phyloP scores from a whole-genome alignment of 106 monocot species.

The Dendrobium catenatum region DNA sequence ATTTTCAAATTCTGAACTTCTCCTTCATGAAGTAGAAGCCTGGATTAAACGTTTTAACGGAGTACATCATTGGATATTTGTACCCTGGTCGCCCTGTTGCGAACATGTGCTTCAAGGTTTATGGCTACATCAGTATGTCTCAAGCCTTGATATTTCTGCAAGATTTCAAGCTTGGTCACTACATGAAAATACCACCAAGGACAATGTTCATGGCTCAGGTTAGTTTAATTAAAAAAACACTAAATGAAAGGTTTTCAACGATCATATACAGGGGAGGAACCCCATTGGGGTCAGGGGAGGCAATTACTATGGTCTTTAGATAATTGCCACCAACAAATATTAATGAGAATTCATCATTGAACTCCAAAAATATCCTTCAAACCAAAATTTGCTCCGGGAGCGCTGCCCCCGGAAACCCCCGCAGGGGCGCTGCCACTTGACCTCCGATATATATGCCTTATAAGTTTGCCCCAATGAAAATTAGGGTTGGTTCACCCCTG shows the following conservation, averaged over 20 bases:
- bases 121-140: constrained; percentile 49
- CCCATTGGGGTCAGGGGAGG: too few species aligned
- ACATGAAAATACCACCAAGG: constrained; percentile 59
- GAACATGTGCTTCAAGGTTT: constrained; percentile 62
- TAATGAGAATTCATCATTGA: too few species aligned
- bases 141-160: constrained; percentile 44
- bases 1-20: not conserved
- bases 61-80: constrained; percentile 56
- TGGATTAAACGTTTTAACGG: constrained; percentile 45
- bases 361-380: too few species aligned
- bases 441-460: too few species aligned
- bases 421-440: too few species aligned
- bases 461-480: too few species aligned
- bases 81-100: constrained; percentile 47
- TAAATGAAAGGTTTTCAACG: not conserved
- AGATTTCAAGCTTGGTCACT: constrained; percentile 58
- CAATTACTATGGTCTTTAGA: too few species aligned
- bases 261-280: not conserved
- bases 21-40: constrained; percentile 17
- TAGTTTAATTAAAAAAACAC: not conserved
- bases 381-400: too few species aligned
- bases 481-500: too few species aligned
- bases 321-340: too few species aligned
- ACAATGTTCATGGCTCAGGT: constrained; percentile 65
- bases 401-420: too few species aligned